Conservation (phyloP, 2,329 filamentous ascomycete species). For the Metarhizium anisopliae region DNA sequence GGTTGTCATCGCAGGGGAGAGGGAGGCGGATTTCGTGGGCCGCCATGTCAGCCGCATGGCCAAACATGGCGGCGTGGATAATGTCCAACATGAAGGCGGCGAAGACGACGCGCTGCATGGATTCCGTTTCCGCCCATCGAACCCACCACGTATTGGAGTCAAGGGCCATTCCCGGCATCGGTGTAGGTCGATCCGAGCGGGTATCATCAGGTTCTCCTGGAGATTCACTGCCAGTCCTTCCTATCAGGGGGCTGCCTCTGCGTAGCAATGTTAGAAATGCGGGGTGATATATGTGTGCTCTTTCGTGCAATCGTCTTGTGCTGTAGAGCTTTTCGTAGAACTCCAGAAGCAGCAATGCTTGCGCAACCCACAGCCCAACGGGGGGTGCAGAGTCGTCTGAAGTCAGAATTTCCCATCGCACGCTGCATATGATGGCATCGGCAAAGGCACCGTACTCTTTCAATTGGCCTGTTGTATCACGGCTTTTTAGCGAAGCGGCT, state of each 20-base stretch:
- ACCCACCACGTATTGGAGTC: constrained; percentile 60
- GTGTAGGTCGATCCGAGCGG: constrained; percentile 22
- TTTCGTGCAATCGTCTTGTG: constrained; percentile 71
- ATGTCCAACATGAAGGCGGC: constrained; percentile 85
- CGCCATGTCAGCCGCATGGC: constrained; percentile 82
- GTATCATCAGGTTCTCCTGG: constrained; percentile 46
- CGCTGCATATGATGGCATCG: constrained; percentile 57
- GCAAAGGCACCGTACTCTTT: constrained; percentile 38
- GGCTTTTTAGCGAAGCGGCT: constrained; percentile 65
- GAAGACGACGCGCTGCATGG: constrained; percentile 78
- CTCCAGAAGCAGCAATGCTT: constrained; percentile 73
- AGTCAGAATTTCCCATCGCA: constrained; percentile 77
- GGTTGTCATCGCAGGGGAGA: constrained; percentile 75
- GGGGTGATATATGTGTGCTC: constrained; percentile 83
- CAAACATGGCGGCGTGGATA: constrained; percentile 86
- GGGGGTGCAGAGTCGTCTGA: constrained; percentile 75
- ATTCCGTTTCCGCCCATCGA: constrained; percentile 82
- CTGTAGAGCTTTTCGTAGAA: constrained; percentile 91
- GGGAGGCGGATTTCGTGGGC: constrained; percentile 82
- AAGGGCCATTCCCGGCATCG: constrained; percentile 22
- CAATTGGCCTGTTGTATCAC: constrained; percentile 44
- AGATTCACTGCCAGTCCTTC: constrained; percentile 68
- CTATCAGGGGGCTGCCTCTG: constrained; percentile 77
- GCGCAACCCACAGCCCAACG: constrained; percentile 81
- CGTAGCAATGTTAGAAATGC: constrained; percentile 79